These are phyloP conservation scores for Boletus rubroflammeus DNA, from an alignment of 768 basidiomycete genomes.

Conservation along the genomic window DNA sequence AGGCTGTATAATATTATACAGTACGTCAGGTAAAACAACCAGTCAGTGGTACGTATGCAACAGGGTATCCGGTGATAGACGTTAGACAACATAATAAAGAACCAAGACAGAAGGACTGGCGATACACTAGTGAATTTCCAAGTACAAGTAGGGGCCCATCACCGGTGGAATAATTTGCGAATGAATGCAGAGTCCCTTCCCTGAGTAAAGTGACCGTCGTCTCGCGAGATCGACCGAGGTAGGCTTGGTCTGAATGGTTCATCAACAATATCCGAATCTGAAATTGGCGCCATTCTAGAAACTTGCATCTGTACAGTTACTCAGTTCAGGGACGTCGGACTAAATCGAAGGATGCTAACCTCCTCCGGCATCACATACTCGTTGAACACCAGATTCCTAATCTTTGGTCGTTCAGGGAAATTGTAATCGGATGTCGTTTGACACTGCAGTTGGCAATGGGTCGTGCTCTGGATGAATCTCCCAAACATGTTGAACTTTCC, in stretches of 20 bases:
- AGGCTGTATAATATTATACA: constrained; percentile 25
- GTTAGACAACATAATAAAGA: constrained; percentile 27
- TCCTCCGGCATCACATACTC: constrained; percentile 66
- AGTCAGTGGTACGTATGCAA: constrained; percentile 35
- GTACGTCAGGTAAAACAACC: constrained; percentile 23
- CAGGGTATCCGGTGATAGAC: constrained; percentile 33
- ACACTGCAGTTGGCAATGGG: constrained; percentile 76
- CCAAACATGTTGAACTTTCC: constrained; percentile 94
- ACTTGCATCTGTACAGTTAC: constrained; percentile 53
- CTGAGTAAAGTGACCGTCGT: constrained; percentile 29
- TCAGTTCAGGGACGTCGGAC: constrained; percentile 3
- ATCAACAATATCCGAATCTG: constrained; percentile 39
- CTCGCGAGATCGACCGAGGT: constrained; percentile 32
- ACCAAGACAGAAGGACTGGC: constrained; percentile 22
- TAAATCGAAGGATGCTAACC: constrained; percentile 37
- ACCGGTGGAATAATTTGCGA: constrained; percentile 50
- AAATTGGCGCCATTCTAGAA: constrained; percentile 54
- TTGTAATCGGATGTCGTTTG: constrained; percentile 55
- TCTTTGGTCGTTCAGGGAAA: constrained; percentile 52
- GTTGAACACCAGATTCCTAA: constrained; percentile 54
- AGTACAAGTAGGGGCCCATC: constrained; percentile 19
- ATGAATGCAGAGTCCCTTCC: constrained; percentile 44
- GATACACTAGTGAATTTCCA: constrained; percentile 28
- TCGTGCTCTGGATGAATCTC: constrained; percentile 73
- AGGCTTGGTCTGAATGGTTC: constrained; percentile 37